A percentile compares a stretch with the other conserved stretches of the same genome.
These are phyloP conservation scores for Neurospora cerealis DNA, from an alignment of 495 filamentous ascomycete genomes.

Conservation along the genomic window DNA sequence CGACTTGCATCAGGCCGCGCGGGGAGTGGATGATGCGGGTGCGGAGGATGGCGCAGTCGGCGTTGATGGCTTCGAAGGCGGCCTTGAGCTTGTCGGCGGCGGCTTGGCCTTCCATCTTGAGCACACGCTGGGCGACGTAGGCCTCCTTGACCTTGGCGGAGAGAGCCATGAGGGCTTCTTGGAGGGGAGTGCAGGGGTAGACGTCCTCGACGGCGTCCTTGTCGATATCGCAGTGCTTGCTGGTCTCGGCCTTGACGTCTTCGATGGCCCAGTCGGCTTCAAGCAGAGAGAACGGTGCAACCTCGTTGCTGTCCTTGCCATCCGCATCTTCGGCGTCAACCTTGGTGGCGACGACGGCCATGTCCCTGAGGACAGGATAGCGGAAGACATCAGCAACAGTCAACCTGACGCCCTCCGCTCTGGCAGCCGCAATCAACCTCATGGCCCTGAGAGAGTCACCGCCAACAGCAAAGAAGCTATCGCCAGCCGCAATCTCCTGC, in stretches of 20 bases:
- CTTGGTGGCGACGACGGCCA: constrained; percentile 23
- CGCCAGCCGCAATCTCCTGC: constrained; percentile 18
- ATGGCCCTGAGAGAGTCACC: constrained; percentile 47
- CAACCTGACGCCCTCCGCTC: constrained; percentile 23
- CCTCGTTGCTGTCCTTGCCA: not conserved
- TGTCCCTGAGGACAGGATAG: constrained; percentile 26
- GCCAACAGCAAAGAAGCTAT: constrained; percentile 45
- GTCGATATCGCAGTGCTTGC: constrained; percentile 19
- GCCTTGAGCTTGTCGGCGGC: constrained; percentile 30
- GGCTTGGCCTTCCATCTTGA: constrained; percentile 23
- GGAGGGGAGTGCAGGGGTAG: constrained; percentile 61
- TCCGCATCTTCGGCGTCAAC: not conserved
- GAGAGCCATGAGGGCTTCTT: constrained; percentile 58
- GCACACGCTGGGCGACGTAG: constrained; percentile 46
- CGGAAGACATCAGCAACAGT: constrained; percentile 38
- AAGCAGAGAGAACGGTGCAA: constrained; percentile 23
- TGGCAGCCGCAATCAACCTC: constrained; percentile 38
- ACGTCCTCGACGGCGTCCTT: constrained; percentile 42
- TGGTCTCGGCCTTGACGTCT: constrained; percentile 16
- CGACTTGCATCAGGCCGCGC: constrained; percentile 48
- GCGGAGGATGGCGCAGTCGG: constrained; percentile 44
- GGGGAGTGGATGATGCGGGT: constrained; percentile 47
- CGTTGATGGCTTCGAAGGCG: constrained; percentile 40
- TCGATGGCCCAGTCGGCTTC: constrained; percentile 15
- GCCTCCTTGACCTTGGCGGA: constrained; percentile 46